A percentile compares a stretch with the other conserved stretches of the same genome.
Evolutionary conservation across 305 asterid genomes (phyloP).

Genomic region (Solanum hybrid): DNA sequence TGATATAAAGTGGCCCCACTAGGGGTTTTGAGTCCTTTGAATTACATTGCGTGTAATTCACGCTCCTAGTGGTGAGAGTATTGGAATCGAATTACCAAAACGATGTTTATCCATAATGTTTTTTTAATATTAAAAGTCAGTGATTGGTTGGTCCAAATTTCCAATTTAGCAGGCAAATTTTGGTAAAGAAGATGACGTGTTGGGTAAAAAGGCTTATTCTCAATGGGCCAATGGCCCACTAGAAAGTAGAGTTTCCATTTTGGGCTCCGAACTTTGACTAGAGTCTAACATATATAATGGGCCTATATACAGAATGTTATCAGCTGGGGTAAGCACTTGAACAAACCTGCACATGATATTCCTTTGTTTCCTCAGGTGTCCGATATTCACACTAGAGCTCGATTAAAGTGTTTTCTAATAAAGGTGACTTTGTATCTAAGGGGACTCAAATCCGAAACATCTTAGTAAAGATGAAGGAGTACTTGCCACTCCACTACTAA

Average conservation of each 20-base stretch:
- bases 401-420: neutral
- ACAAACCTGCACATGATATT: neutral
- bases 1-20: neutral
- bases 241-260: neutral
- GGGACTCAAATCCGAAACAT: neutral
- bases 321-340: neutral
- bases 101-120: neutral
- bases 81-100: neutral
- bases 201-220: neutral
- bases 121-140: neutral
- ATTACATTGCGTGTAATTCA: neutral
- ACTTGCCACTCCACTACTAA: no score
- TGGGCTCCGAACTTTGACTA: neutral
- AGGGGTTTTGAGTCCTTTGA: neutral
- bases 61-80: neutral
- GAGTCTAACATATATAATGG: neutral
- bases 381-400: neutral
- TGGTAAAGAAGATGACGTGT: neutral
- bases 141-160: slow-evolving; percentile 2
- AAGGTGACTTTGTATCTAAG: no score
- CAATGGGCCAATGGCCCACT: neutral
- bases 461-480: fast-evolving
- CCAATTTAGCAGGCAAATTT: neutral
- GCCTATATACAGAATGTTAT: neutral
- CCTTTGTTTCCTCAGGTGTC: fast-evolving